Conservation (phyloP, 768 basidiomycete species). For the Lactifluus piperatus region DNA sequence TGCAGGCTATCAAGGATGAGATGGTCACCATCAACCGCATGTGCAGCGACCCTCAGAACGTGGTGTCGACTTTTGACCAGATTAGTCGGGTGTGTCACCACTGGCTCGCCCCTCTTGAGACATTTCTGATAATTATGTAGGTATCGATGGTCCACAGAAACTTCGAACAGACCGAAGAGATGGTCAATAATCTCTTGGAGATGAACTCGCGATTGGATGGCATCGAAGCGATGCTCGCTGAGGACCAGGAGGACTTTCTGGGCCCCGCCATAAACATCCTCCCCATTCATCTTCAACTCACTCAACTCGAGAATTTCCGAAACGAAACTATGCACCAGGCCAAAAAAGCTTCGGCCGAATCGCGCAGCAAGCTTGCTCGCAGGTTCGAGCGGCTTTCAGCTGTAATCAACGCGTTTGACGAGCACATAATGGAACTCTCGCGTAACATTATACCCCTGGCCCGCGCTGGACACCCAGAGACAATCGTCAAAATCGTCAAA, state of each 20-base stretch:
- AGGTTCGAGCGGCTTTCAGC: constrained; percentile 83
- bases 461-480: constrained; percentile 67
- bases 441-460: constrained; percentile 72
- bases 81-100: constrained; percentile 71
- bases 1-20: constrained; percentile 78
- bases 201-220: constrained; percentile 81
- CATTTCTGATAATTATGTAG: constrained; percentile 34
- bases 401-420: constrained; percentile 76
- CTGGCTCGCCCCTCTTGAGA: background rate
- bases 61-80: constrained; percentile 86
- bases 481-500: constrained; percentile 89
- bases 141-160: constrained; percentile 94
- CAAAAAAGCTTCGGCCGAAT: constrained; percentile 64
- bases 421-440: constrained; percentile 71
- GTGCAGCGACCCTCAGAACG: constrained; percentile 65
- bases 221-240: constrained; percentile 68
- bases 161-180: constrained; percentile 90
- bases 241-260: constrained; percentile 67
- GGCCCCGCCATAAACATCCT: constrained; percentile 87
- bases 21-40: constrained; percentile 72
- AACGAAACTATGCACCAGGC: constrained; percentile 95
- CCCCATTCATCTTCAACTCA: constrained; percentile 83
- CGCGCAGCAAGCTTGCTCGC: constrained; percentile 57
- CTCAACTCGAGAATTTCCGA: constrained; percentile 85
- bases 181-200: constrained; percentile 88